phyloP scores from a whole-genome alignment of 2,329 filamentous ascomycete species.

The Ceratocystis cubensis region DNA sequence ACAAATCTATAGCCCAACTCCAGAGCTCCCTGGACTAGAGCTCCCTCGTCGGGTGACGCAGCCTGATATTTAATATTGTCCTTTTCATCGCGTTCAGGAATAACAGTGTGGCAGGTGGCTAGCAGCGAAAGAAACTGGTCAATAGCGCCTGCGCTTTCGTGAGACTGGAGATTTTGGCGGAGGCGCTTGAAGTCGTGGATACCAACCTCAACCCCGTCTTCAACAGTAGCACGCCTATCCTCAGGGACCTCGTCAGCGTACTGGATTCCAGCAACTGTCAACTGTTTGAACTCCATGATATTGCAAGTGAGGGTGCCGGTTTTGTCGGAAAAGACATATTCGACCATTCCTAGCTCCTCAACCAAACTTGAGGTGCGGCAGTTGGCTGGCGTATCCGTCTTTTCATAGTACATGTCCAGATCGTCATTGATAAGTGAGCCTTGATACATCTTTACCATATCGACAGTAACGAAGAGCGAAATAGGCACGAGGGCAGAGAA shows the following conservation, averaged over 20 bases:
- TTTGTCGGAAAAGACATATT: constrained; percentile 98
- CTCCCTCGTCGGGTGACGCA: constrained; percentile 91
- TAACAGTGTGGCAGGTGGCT: constrained; percentile 90
- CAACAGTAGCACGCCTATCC: constrained; percentile 69
- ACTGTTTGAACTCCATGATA: constrained; percentile 97
- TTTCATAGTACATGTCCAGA: constrained; percentile 93
- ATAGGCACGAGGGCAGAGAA: constrained; percentile 96
- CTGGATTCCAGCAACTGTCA: constrained; percentile 82
- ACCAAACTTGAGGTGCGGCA: constrained; percentile 94
- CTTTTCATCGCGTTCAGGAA: constrained; percentile 74
- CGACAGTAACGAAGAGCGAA: constrained; percentile 92
- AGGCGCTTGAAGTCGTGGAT: constrained; percentile 76
- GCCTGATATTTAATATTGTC: constrained; percentile 94
- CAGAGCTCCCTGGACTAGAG: constrained; percentile 85
- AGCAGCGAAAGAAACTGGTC: constrained; percentile 80
- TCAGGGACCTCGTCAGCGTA: constrained; percentile 89
- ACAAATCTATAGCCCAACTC: constrained; percentile 78
- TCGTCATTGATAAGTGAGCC: constrained; percentile 97
- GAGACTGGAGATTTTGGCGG: constrained; percentile 50
- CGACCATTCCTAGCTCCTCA: constrained; percentile 93
- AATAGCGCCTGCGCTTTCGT: constrained; percentile 40
- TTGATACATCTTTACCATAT: constrained; percentile 96
- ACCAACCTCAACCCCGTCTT: constrained; percentile 65
- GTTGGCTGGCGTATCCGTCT: constrained; percentile 86
- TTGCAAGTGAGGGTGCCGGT: constrained; percentile 94